These are phyloP conservation scores for Leccinum incarnatum DNA, from an alignment of 768 basidiomycete species.

Conservation along the genomic window DNA sequence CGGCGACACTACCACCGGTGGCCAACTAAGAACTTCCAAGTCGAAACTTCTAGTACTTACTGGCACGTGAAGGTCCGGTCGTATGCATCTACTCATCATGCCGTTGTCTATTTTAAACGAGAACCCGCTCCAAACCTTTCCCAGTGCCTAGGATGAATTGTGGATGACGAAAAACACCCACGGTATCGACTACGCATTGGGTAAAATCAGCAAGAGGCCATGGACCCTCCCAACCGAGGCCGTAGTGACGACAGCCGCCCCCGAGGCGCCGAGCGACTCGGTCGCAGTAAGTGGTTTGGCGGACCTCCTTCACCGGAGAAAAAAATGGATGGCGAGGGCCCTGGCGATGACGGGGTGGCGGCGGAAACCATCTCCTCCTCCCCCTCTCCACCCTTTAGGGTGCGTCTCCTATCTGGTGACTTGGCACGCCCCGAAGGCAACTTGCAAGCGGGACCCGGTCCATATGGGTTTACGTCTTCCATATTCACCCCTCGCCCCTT, in stretches of 20 bases:
- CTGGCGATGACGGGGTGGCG: background rate
- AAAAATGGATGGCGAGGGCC: background rate
- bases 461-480: conserved; percentile 6
- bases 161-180: background rate
- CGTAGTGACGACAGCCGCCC: background rate
- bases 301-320: background rate
- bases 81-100: conserved; percentile 2
- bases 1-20: conserved; percentile 4
- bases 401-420: background rate
- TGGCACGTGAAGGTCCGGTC: conserved; percentile 15
- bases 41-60: conserved; percentile 2
- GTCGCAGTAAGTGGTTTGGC: too few species aligned
- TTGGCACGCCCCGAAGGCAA: background rate
- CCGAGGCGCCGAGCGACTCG: background rate
- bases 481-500: background rate
- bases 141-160: background rate
- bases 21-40: background rate
- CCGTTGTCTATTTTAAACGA: background rate
- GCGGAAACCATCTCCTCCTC: background rate
- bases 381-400: background rate
- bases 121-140: background rate
- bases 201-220: background rate
- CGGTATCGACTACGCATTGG: conserved; percentile 5
- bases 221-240: background rate
- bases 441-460: background rate